These are phyloP conservation scores for Thelonectria olida DNA, from an alignment of 2,329 filamentous ascomycete species.

Conservation along the genomic window DNA sequence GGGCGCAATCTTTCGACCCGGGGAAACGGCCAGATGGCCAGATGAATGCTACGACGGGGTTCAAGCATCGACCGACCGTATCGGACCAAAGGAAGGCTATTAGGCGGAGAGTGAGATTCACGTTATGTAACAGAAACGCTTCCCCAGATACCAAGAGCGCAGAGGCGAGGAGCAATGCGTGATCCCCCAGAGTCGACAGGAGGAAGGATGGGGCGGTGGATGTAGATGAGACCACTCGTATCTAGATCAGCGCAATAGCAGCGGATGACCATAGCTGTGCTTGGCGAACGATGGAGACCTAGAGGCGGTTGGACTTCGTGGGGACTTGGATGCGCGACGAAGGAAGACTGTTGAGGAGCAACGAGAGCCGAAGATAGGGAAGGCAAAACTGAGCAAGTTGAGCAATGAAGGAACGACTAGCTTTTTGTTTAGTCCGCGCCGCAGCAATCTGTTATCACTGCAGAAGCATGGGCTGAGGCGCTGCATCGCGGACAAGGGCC, in stretches of 20 bases:
- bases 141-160: slow-evolving; percentile 23
- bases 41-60: slow-evolving; percentile 7
- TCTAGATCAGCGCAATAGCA: slow-evolving; percentile 21
- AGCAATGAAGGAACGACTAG: not conserved
- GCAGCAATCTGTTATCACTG: not conserved
- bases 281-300: not conserved
- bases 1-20: not conserved
- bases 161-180: slow-evolving; percentile 13
- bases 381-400: not conserved
- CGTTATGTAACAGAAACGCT: slow-evolving; percentile 29
- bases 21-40: slow-evolving; percentile 3
- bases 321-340: not conserved
- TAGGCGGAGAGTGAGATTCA: slow-evolving; percentile 25
- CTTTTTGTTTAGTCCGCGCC: not conserved
- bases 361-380: not conserved
- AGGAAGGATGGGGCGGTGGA: slow-evolving; percentile 22
- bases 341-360: not conserved
- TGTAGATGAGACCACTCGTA: slow-evolving; percentile 26
- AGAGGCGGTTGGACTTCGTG: not conserved
- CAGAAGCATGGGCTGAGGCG: slow-evolving; percentile 3
- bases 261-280: slow-evolving; percentile 8
- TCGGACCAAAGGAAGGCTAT: slow-evolving; percentile 29
- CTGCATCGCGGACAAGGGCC: not conserved
- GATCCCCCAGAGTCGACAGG: slow-evolving; percentile 16
- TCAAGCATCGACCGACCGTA: slow-evolving; percentile 18